Base-by-base conservation (phyloP, 2,329 filamentous ascomycete species). In the Hirsutella rhossiliensis region DNA sequence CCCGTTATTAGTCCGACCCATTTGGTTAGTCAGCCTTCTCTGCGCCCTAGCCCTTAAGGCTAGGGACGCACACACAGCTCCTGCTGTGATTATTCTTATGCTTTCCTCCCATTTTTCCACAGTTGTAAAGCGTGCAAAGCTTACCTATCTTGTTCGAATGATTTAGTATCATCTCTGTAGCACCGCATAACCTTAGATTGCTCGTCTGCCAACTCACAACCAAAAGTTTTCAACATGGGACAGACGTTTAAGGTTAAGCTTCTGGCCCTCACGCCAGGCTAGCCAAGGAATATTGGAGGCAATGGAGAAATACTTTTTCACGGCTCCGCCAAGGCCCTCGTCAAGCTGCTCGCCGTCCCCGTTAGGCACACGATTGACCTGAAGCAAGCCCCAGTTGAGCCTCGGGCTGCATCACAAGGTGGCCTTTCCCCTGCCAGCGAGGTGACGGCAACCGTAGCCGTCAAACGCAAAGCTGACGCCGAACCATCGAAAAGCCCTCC, bases 151-250 rank as follows among this genome's bases (percentile, higher is more conserved):
- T 36, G 4, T 36, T 36, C 34, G 34, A 36, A 36, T 18, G 34
- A 36, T 36, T 36, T n/a, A 34, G 15, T n/a, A 34, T 36, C 34
- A 13, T 36, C n/a, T 36, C 34, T 36, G 34, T 36, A 18, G 34
- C 34, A 17, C 34, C 15, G n/a, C 34, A 36, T 5, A n/a, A n/a
- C n/a, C n/a, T n/a, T n/a, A 36, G 34, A 11, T 36, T 36, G 34
- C 34, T 36, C 34, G 34, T 36, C 34, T 11, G 34, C 34, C 34
- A 36, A 36, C 34, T 17, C n/a, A 36, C 34, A 36, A 36, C 34
- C 11, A 65, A 40, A 40, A 40, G 23, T 32, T 27, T 50, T 57
- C 4, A 72, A 36, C 34, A 36, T 36, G 34, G 34, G 34, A 36
- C 34, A 36, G 34, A 36, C 34, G 34, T 36, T 36, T 18, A 36